phyloP scores from a whole-genome alignment of 345 rosid species.

The Bretschneidera sinensis region DNA sequence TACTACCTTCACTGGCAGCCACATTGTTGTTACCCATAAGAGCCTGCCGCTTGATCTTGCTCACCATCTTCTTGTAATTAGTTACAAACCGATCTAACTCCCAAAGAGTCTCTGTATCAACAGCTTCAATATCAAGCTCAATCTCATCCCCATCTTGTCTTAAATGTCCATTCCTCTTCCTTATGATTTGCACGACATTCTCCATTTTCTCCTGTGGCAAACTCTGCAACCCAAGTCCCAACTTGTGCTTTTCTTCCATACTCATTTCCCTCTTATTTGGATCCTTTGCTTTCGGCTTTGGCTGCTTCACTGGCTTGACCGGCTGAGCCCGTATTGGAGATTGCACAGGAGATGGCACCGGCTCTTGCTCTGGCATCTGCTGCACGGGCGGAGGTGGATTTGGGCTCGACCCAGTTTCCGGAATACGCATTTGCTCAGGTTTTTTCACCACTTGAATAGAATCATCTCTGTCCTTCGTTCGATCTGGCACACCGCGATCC shows the following conservation, averaged over 20 bases:
- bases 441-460: conserved; percentile 7
- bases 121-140: conserved; percentile 72
- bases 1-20: conserved; percentile 22
- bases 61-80: conserved; percentile 68
- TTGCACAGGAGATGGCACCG: no score
- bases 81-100: conserved; percentile 84
- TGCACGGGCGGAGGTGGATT: conserved; percentile 10
- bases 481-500: conserved; percentile 30
- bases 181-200: conserved; percentile 69
- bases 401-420: conserved; percentile 16
- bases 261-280: conserved; percentile 75
- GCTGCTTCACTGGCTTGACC: conserved; percentile 44
- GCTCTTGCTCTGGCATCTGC: conserved; percentile 11
- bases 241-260: conserved; percentile 63
- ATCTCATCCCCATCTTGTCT: conserved; percentile 83
- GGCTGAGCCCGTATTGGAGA: conserved; percentile 33
- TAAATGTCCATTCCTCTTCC: conserved; percentile 60
- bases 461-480: conserved; percentile 20
- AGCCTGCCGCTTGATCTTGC: conserved; percentile 75
- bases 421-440: conserved; percentile 21
- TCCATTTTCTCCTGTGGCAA: conserved; percentile 84
- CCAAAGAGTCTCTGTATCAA: conserved; percentile 76
- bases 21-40: conserved; percentile 34
- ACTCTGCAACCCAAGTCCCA: conserved; percentile 67
- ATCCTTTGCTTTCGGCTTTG: conserved; percentile 83